phyloP scores from a whole-genome alignment of 345 rosid species.

The Sonneratia alba region DNA sequence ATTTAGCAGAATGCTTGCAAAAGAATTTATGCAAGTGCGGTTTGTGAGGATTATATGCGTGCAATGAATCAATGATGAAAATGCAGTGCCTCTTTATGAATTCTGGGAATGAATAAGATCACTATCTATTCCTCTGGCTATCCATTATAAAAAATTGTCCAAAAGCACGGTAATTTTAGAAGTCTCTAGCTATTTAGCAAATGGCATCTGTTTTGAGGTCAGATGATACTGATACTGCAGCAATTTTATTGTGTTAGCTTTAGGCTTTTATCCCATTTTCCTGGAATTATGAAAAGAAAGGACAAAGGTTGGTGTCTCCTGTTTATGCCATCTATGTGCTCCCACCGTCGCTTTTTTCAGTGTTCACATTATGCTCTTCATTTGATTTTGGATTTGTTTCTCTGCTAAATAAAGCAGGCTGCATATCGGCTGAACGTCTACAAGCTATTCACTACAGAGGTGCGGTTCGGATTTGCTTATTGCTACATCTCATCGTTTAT shows the following conservation, averaged over 20 bases:
- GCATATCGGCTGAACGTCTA: not conserved
- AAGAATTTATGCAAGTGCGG: not conserved
- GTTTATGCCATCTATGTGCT: not conserved
- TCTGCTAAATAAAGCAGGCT: conserved; percentile 5
- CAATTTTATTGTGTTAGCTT: not conserved
- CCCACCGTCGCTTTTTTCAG: not conserved
- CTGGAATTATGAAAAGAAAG: not conserved
- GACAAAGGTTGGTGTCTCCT: not conserved
- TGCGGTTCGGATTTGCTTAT: not conserved
- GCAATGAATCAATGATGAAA: not conserved
- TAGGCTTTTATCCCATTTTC: not conserved
- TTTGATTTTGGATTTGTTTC: not conserved
- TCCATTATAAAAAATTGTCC: not conserved
- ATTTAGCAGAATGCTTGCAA: not conserved
- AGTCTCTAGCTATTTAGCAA: not conserved
- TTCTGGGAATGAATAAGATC: not conserved
- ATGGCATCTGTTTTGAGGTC: not conserved
- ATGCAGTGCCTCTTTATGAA: not conserved
- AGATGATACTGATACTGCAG: not conserved
- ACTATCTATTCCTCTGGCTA: not conserved
- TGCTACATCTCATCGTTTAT: not conserved
- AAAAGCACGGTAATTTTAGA: not conserved
- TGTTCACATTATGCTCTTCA: not conserved
- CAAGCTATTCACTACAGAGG: conserved; percentile 4
- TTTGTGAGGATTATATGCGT: not conserved